A percentile compares a stretch with the other conserved stretches of the same genome.
Conservation (phyloP, 2,329 filamentous ascomycete genomes). For the Nemania abortiva region DNA sequence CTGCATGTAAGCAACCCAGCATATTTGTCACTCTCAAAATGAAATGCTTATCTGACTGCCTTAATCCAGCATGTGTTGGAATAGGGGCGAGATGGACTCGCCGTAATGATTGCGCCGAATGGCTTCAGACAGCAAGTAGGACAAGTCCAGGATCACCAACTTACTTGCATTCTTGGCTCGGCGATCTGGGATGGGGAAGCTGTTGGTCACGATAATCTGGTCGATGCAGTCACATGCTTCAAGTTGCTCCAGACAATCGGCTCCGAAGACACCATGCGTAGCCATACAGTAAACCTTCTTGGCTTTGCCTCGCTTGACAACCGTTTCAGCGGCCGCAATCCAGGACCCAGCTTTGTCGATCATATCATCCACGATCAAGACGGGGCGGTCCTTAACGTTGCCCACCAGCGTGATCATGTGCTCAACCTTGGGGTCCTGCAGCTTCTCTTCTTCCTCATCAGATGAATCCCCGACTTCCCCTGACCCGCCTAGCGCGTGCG, state of each 20-base stretch:
- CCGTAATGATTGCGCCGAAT: conserved; percentile 97
- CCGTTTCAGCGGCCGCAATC: conserved; percentile 97
- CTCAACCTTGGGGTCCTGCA: conserved; percentile 83
- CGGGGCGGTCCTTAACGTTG: conserved; percentile 86
- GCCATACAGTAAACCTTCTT: conserved; percentile 98
- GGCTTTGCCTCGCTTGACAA: conserved; percentile 90
- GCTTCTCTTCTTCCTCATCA: conserved; percentile 93
- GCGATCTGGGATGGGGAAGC: conserved; percentile 87
- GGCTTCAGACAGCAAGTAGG: conserved; percentile 87
- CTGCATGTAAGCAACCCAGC: conserved; percentile 43
- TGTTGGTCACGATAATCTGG: conserved; percentile 94
- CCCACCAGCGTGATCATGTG: conserved; percentile 98
- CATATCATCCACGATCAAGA: conserved; percentile 98
- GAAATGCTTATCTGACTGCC: conserved; percentile 37
- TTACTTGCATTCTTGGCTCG: conserved; percentile 80
- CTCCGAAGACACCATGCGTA: conserved; percentile 94
- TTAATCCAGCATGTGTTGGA: conserved; percentile 74
- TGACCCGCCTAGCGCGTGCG: conserved; percentile 82
- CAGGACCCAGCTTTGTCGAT: conserved; percentile 97
- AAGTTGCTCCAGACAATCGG: conserved; percentile 88
- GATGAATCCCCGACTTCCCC: conserved; percentile 85
- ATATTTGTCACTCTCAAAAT: conserved; percentile 34
- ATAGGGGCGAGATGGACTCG: conserved; percentile 79
- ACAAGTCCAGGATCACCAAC: conserved; percentile 89
- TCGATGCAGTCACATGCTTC: conserved; percentile 94